Base-by-base conservation (phyloP, 345 rosid genomes). In the Bretschneidera sinensis region DNA sequence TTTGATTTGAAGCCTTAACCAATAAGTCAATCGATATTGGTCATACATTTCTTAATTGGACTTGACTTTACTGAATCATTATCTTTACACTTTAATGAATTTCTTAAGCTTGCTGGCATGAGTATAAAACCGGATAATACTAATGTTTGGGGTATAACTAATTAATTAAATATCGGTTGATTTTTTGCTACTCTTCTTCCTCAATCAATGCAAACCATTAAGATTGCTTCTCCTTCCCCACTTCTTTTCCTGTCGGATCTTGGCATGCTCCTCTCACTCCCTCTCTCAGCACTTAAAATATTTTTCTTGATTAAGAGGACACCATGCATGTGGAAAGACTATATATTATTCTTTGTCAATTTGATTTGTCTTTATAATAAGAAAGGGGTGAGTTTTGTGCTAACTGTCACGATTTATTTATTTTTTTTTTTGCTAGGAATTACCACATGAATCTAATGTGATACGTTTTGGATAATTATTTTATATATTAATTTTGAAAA, bases 161-260 rank as follows among this genome's bases (percentile, higher is more conserved):
- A 2, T 43, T 28, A 34, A 43, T 56, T 23, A 47, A 7, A 24
- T 47, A 61, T 74, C 48, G 61, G 70, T 75, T 73, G 82, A 77
- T 69, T 76, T 25, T 17, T 51, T 18, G 51, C 50, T 62, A 74
- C 78, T 59, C 76, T 17, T 60, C 43, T 50, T 28, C 67, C 71
- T 49, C 79, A 66, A 79, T 77, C 83, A 73, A 75, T 73, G 80
- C 77, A 60, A 77, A 68, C 63, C 61, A 65, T 64, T 33, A 51
- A 48, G 20, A n/a, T 55, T 50, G 54, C 52, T 20, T 34, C 64
- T 24, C 48, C 51, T 21, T 61, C 47, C 39, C 22, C 35, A 6
- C 17, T 20, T 58, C 17, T 43, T 58, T 28, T 49, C 1, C 39
- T 47, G 51, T 61, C 61, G 45, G 50, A 16, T 62, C 61, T 48